Base-by-base conservation (phyloP, 352 stramenopile genomes). In the Pythium chondricola region DNA sequence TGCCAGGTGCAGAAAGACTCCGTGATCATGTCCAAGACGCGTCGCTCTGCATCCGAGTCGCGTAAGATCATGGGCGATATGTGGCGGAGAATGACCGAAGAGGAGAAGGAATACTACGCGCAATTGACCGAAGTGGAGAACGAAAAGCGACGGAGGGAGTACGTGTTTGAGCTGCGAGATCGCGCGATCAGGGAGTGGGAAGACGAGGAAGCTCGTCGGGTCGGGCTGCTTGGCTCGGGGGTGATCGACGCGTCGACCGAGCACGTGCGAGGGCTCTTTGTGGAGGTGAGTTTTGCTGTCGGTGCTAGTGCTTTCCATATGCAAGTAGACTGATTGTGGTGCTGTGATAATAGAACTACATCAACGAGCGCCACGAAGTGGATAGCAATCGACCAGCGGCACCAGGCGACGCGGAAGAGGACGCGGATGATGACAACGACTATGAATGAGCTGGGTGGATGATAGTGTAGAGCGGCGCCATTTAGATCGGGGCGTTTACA, bases 21-120 rank as follows among this genome's bases (percentile, higher is more conserved):
- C 24, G 63, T 88, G 20, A 60, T 58, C 20, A 76, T 74, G 16
- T 68, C 65, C n/a, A 78, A 78, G 42, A 43, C 56, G 7, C 61
- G 69, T 1, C 74, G 74, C 4, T 90, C 79, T 25, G 79, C 79
- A 13, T 69, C 76, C 14, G 79, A 90, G 49, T 85, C 68, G 31
- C 58, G 79, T 7, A 90, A 90, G 63, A 85, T 90, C 35, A 71
- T 90, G 44, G 79, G 79, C 32, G 79, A 90, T 33, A 86, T 85
- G 76, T 90, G 79, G 79, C 79, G 79, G 49, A 88, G 83, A 48
- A 83, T 71, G 53, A 81, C 70, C 3, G 79, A 90, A 37, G 79
- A 90, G 65, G 79, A 88, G 39, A 88, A 88, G 65, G 79, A 90
- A 43, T 73, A 84, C 41, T 90, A 90, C 38, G 67, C 65, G 17